These are phyloP conservation scores for Bertia moriformis DNA, from an alignment of 2,329 filamentous ascomycete species.

Conservation along the genomic window DNA sequence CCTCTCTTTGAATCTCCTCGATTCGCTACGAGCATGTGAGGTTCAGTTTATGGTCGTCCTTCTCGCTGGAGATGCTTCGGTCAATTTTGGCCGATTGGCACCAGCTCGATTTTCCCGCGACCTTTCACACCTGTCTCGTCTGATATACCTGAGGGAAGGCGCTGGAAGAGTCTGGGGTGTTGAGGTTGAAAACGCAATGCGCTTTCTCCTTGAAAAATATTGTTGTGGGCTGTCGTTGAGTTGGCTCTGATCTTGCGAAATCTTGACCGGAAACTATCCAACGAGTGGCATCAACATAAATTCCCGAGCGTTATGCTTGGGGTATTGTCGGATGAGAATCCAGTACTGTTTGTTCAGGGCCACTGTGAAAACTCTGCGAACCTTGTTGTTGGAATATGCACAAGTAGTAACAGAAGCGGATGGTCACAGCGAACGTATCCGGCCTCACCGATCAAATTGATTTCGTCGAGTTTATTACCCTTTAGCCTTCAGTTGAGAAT, in stretches of 20 bases:
- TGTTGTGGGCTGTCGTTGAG: constrained; percentile 31
- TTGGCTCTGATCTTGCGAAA: constrained; percentile 2
- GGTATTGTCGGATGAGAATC: constrained; percentile 69
- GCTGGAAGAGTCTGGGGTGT: constrained; percentile 57
- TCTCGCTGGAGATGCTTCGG: constrained; percentile 45
- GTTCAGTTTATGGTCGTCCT: constrained; percentile 70
- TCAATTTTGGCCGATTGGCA: constrained; percentile 26
- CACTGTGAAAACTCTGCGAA: not conserved
- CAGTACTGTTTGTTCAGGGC: constrained; percentile 3
- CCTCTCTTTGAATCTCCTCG: not conserved
- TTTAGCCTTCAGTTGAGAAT: constrained; percentile 44
- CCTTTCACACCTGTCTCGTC: constrained; percentile 28
- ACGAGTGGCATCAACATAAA: constrained; percentile 17
- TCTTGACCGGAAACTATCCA: not conserved
- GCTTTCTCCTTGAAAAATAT: constrained; percentile 66
- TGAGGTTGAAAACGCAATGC: constrained; percentile 53
- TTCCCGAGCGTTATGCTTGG: constrained; percentile 23
- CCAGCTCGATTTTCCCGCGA: constrained; percentile 69
- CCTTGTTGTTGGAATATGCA: not conserved
- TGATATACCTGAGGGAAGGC: constrained; percentile 15
- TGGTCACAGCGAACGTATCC: too few relatives aligned
- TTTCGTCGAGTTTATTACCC: constrained; percentile 69
- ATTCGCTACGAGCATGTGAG: not conserved
- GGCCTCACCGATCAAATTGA: constrained; percentile 67
- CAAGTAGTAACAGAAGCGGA: not conserved